A percentile compares a stretch with the other conserved stretches of the same genome.
These are phyloP conservation scores for Coleophoma eucalyptorum DNA, from an alignment of 2,329 filamentous ascomycete species.

Conservation along the genomic window DNA sequence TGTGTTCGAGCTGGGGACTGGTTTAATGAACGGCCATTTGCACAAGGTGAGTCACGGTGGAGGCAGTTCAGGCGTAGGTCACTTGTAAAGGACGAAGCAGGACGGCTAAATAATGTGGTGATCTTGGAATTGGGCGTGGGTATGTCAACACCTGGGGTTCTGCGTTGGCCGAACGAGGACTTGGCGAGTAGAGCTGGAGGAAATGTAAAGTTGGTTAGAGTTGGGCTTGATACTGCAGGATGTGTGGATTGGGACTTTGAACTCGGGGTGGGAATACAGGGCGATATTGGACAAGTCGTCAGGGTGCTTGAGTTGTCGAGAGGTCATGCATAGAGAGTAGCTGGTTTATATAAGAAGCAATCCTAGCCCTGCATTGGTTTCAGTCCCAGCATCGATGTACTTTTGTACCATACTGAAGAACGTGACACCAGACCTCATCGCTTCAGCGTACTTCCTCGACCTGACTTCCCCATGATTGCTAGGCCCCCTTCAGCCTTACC, in stretches of 20 bases:
- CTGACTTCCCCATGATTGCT: too few relatives aligned
- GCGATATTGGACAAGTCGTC: neutral
- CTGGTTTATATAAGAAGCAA: too few relatives aligned
- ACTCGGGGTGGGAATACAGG: neutral
- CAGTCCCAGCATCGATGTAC: too few relatives aligned
- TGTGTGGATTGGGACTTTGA: neutral
- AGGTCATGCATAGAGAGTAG: too few relatives aligned
- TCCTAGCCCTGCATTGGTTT: too few relatives aligned
- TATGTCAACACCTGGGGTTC: conserved; percentile 9
- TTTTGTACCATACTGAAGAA: too few relatives aligned
- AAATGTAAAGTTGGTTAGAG: conserved; percentile 4
- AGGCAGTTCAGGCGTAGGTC: conserved; percentile 9
- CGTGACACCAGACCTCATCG: too few relatives aligned
- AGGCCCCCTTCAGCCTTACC: neutral
- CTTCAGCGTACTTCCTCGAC: too few relatives aligned
- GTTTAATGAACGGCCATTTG: conserved; percentile 25
- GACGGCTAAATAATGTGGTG: conserved; percentile 3
- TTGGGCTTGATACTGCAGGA: neutral
- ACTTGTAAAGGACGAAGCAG: neutral
- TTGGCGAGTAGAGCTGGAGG: conserved; percentile 1
- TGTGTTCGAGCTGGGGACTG: conserved; percentile 24
- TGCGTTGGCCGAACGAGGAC: conserved; percentile 10
- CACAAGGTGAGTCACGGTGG: conserved; percentile 17
- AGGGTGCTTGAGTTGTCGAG: neutral
- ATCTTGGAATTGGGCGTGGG: conserved; percentile 14